Percentiles rank a stretch among this genome's conserved stretches.
Evolutionary conservation across 805 yeast genomes (phyloP).

Genomic region (Saturnispora serradocipensis): DNA sequence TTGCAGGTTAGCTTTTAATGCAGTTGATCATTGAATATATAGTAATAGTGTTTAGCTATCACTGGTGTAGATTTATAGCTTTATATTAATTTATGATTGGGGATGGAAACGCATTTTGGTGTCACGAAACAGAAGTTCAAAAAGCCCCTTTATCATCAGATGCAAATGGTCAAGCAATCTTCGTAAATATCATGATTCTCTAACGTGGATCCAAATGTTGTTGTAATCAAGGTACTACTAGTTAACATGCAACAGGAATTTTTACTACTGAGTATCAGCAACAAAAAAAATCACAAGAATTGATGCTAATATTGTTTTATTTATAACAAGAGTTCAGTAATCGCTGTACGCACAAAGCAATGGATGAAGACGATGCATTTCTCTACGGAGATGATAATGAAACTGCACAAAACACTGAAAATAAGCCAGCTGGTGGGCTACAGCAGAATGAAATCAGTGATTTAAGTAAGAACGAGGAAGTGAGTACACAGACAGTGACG

Average conservation of each 20-base stretch:
- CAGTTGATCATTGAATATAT: no score
- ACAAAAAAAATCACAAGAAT: neutral
- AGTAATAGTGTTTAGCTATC: no score
- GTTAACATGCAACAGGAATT: neutral
- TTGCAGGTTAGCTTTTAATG: no score
- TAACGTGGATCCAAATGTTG: no score
- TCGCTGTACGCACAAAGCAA: neutral
- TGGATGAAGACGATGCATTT: slow-evolving; percentile 54
- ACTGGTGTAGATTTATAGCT: no score
- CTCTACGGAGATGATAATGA: slow-evolving; percentile 44
- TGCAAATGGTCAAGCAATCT: no score
- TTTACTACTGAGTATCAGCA: neutral
- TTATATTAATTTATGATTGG: no score
- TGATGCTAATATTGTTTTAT: neutral
- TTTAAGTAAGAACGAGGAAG: slow-evolving; percentile 6
- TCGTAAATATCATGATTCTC: no score
- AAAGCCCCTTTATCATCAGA: no score
- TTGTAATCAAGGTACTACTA: no score
- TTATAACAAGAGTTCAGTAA: neutral
- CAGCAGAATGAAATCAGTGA: neutral
- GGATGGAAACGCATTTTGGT: no score
- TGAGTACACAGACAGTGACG: slow-evolving; percentile 14
- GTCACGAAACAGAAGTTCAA: no score
- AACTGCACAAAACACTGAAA: neutral
- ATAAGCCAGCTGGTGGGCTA: neutral